Base-by-base conservation (phyloP, 768 basidiomycete species). In the Sporobolomyces roseus region DNA sequence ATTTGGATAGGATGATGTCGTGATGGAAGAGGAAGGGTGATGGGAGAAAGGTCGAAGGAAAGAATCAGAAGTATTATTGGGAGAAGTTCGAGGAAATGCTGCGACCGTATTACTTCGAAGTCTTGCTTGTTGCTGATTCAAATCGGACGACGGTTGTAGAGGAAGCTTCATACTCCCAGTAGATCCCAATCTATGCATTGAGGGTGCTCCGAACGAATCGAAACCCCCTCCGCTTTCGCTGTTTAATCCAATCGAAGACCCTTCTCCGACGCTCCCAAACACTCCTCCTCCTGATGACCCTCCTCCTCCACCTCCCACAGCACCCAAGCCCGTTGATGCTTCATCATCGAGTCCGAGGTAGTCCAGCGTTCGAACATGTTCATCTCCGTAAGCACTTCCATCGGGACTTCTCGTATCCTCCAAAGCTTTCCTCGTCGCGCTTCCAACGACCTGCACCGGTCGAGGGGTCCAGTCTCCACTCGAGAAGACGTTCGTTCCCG, bases 321-420 rank as follows among this genome's bases (percentile, higher is more conserved):
- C 58, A n/a, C 17, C 30, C 30, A 16, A 32, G 1, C 50, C 25
- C 35, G 48, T 29, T 17, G 72, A 65, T 35, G 82, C 80, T 71
- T 91, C 93, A 35, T 61, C 65, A 75, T 93, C 94, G 75, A 98
- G 83, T 50, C 94, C 94, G 56, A 98, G 88, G 79, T 97, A 97
- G 79, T 96, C 93, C 68, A 98, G 84, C 32, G 94, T 97, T 77
- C 92, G 91, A 51, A 93, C 89, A 75, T 92, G 89, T 56, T 91
- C 88, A 61, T 96, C 93, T 19, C 66, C 66, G 61, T 72, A 68
- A 48, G 64, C 55, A 35, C 69, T 70, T 23, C 50, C 58, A 33
- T 63, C 69, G 13, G 69, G 69, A 45, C 64, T 65, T 12, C 45
- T 25, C 23, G 53, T 17, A 23, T 61, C 63, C 7, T 64, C 65